These are phyloP conservation scores for Candida vartiovaarae DNA, from an alignment of 805 yeast species.

Conservation along the genomic window DNA sequence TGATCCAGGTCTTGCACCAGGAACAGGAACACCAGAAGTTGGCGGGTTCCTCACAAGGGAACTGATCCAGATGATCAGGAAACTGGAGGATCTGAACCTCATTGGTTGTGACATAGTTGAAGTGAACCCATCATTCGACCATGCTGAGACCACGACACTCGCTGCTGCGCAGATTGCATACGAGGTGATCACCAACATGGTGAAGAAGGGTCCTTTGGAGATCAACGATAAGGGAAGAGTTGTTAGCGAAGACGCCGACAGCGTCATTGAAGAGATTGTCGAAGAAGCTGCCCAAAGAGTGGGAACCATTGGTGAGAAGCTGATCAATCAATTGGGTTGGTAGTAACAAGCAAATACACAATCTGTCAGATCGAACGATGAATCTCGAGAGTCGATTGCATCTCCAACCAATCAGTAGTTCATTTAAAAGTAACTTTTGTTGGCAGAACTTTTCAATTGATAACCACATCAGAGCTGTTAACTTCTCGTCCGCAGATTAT, in stretches of 20 bases:
- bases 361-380: too few relatives aligned
- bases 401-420: too few relatives aligned
- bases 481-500: too few relatives aligned
- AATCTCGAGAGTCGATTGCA: too few relatives aligned
- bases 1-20: constrained; percentile 47
- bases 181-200: constrained; percentile 39
- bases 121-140: constrained; percentile 54
- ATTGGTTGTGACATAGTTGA: constrained; percentile 49
- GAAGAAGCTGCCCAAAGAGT: background rate
- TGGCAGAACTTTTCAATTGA: too few relatives aligned
- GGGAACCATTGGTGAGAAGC: constrained; percentile 3
- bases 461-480: too few relatives aligned
- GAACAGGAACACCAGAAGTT: constrained; percentile 46
- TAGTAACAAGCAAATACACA: background rate
- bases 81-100: constrained; percentile 37
- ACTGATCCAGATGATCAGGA: constrained; percentile 35
- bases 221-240: constrained; percentile 7
- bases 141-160: constrained; percentile 57
- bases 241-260: background rate
- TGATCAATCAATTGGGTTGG: constrained; percentile 10
- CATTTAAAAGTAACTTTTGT: too few relatives aligned
- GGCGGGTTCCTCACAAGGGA: constrained; percentile 49
- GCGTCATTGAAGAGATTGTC: background rate
- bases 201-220: constrained; percentile 42
- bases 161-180: constrained; percentile 62